Evolutionary conservation across 257 asterid species (phyloP).

Genomic region (Capsicum pubescens): DNA sequence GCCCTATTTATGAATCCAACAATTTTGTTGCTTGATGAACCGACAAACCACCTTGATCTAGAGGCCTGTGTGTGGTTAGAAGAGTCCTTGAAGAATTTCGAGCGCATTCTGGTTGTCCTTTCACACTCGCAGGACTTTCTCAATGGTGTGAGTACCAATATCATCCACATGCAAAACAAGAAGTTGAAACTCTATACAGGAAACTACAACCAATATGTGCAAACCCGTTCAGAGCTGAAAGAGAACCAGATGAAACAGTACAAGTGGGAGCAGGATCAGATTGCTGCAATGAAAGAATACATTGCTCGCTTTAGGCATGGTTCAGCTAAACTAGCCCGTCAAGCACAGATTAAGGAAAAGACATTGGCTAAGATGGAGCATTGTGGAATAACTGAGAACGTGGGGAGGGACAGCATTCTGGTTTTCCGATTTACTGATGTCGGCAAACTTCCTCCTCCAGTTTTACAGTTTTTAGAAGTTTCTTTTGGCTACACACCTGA

Average conservation of each 20-base stretch:
- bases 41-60: constrained; percentile 96
- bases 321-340: constrained; percentile 88
- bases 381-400: constrained; percentile 97
- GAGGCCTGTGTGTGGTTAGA: constrained; percentile 99
- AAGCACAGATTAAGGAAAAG: constrained; percentile 98
- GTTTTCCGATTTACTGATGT: constrained; percentile 85
- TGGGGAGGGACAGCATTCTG: constrained; percentile 67
- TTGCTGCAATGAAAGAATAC: constrained; percentile 92
- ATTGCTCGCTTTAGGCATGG: constrained; percentile 99
- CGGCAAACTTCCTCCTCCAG: constrained; percentile 98
- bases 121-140: constrained; percentile 98
- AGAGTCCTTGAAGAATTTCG: constrained; percentile 82
- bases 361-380: constrained; percentile 97
- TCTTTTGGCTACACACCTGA: constrained; percentile 91
- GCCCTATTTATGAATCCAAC: constrained; percentile 71
- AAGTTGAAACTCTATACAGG: constrained; percentile 82
- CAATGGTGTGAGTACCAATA: constrained; percentile 96
- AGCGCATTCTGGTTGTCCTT: constrained; percentile 87
- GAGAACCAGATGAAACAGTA: constrained; percentile 99
- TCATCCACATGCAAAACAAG: constrained; percentile 96
- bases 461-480: constrained; percentile 92
- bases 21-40: constrained; percentile 87
- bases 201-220: constrained; percentile 86
- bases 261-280: constrained; percentile 99
- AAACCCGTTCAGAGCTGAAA: constrained; percentile 93